These are phyloP conservation scores for Cochlearia excelsa DNA, from an alignment of 345 rosid genomes.

Conservation along the genomic window DNA sequence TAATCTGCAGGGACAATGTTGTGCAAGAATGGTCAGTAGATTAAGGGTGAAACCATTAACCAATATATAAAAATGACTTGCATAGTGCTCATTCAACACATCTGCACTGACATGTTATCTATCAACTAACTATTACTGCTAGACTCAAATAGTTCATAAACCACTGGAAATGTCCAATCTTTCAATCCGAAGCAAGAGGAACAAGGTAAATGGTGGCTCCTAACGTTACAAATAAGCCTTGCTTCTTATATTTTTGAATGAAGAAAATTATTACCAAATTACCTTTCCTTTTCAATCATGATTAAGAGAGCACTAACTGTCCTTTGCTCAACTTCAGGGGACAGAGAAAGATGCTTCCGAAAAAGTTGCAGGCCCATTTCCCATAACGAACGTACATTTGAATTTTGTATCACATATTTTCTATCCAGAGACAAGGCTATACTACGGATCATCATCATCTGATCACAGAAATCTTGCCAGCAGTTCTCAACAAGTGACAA, in stretches of 20 bases:
- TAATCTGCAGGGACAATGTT: slow-evolving; percentile 49
- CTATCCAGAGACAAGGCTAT: slow-evolving; percentile 92
- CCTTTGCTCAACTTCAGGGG: slow-evolving; percentile 89
- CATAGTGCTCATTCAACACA: neutral
- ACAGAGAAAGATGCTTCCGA: slow-evolving; percentile 76
- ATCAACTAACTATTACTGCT: slow-evolving; percentile 2
- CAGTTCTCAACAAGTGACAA: slow-evolving; percentile 87
- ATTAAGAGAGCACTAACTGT: slow-evolving; percentile 89
- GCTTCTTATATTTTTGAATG: neutral
- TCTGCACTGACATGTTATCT: neutral
- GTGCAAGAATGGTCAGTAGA: too few relatives aligned
- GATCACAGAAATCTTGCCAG: slow-evolving; percentile 95
- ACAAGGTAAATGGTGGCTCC: neutral
- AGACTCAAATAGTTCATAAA: slow-evolving; percentile 7
- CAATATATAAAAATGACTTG: slow-evolving; percentile 6
- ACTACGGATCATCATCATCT: slow-evolving; percentile 93
- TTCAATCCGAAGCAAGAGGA: slow-evolving; percentile 11
- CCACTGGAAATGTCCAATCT: neutral
- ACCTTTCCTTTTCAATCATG: slow-evolving; percentile 97
- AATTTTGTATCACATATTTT: slow-evolving; percentile 85
- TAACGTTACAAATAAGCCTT: neutral
- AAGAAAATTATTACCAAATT: slow-evolving; percentile 8
- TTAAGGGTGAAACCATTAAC: neutral
- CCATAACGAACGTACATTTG: slow-evolving; percentile 84
- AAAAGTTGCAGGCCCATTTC: slow-evolving; percentile 99